These are phyloP conservation scores for Styphnolobium japonicum DNA, from an alignment of 306 rosid genomes.

Conservation along the genomic window DNA sequence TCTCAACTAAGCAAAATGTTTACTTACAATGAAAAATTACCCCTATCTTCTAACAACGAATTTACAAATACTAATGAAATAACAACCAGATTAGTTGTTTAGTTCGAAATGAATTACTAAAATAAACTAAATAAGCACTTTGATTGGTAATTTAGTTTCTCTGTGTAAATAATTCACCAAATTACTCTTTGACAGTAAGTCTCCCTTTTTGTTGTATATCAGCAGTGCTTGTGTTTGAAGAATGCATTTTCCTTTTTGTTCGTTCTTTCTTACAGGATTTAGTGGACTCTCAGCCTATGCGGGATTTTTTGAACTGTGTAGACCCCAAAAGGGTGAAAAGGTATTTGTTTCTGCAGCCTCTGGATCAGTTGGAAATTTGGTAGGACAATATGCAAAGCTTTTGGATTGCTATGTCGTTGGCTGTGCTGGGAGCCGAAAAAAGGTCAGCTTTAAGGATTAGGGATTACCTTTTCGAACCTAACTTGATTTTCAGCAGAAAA, in stretches of 20 bases:
- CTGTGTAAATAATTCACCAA: no score
- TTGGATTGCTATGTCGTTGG: slow-evolving; percentile 64
- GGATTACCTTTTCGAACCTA: neutral
- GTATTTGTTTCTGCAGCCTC: slow-evolving; percentile 59
- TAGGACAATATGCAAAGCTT: slow-evolving; percentile 49
- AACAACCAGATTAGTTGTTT: no score
- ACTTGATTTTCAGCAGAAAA: neutral
- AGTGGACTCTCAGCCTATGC: slow-evolving; percentile 56
- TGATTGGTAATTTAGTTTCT: no score
- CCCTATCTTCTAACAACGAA: no score
- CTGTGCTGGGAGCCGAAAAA: slow-evolving; percentile 42
- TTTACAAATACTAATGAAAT: no score
- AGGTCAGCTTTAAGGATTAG: slow-evolving; percentile 23
- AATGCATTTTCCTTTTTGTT: neutral
- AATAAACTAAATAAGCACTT: no score
- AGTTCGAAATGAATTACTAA: no score
- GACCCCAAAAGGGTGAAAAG: slow-evolving; percentile 47
- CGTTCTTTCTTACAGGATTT: slow-evolving; percentile 18
- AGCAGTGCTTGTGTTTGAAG: no score
- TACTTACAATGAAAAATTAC: no score
- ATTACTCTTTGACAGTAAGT: no score
- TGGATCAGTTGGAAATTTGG: slow-evolving; percentile 52
- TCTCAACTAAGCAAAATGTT: no score
- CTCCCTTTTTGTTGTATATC: no score
- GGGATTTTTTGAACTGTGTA: slow-evolving; percentile 47